Percentiles rank a stretch among this genome's conserved stretches.
Conservation (phyloP, 768 basidiomycete genomes). For the Daedaleopsis nitida region DNA sequence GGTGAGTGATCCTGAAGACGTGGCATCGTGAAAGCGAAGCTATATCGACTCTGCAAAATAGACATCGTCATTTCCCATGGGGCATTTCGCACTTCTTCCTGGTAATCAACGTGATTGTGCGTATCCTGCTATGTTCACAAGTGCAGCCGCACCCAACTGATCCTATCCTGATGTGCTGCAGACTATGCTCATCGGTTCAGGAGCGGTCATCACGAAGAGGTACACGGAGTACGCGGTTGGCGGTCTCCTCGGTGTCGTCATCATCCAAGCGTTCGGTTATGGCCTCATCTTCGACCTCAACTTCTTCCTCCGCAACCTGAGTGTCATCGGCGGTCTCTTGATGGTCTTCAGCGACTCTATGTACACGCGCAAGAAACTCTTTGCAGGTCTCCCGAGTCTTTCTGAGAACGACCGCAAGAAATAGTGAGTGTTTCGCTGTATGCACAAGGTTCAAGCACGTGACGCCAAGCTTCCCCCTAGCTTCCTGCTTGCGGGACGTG, state of each 20-base stretch:
- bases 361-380: conserved; percentile 81
- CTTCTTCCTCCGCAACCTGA: conserved; percentile 99
- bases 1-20: conserved; percentile 51
- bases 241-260: conserved; percentile 87
- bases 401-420: conserved; percentile 97
- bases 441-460: conserved; percentile 4
- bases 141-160: background rate
- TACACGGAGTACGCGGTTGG: conserved; percentile 88
- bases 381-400: conserved; percentile 87
- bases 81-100: conserved; percentile 95
- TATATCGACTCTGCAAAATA: conserved; percentile 33
- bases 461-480: conserved; percentile 41
- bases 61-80: conserved; percentile 95
- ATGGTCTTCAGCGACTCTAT: conserved; percentile 99
- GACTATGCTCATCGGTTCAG: conserved; percentile 89
- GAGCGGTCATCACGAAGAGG: conserved; percentile 82
- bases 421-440: conserved; percentile 60
- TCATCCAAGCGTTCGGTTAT: conserved; percentile 97
- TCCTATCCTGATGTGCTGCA: conserved; percentile 32
- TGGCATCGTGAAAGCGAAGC: conserved; percentile 1
- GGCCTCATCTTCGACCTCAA: conserved; percentile 99
- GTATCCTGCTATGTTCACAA: conserved; percentile 35
- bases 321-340: conserved; percentile 95
- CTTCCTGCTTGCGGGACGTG: conserved; percentile 95
- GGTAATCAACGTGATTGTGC: conserved; percentile 84